Conservation (phyloP, 129 eudicot species). For the Heracleum sosnowskyi region DNA sequence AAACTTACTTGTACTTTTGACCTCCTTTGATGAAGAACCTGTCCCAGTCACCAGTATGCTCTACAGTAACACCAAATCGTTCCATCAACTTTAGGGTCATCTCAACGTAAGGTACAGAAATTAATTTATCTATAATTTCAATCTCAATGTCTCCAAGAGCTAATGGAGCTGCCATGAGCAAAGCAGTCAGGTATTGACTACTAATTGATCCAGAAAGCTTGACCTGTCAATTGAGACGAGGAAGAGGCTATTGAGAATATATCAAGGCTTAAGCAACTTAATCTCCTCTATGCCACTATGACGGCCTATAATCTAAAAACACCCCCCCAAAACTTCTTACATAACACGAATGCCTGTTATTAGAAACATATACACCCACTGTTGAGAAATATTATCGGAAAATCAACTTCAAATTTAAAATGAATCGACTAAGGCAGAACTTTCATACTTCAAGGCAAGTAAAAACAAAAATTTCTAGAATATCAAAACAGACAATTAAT, state of each 20-base stretch:
- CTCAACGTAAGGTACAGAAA: constrained; percentile 93
- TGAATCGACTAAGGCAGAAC: not conserved
- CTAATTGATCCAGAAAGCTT: constrained; percentile 71
- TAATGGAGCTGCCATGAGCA: constrained; percentile 95
- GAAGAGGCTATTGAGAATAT: not conserved
- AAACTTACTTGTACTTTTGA: constrained; percentile 88
- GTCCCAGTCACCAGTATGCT: constrained; percentile 86
- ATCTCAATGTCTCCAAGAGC: constrained; percentile 89
- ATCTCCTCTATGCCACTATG: not conserved
- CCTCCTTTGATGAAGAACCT: constrained; percentile 69
- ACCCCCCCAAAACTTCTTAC: not conserved
- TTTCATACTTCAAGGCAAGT: not conserved
- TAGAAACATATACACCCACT: not conserved
- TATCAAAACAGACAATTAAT: not conserved
- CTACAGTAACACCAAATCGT: constrained; percentile 79
- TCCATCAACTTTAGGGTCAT: constrained; percentile 96
- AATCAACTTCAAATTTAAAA: not conserved
- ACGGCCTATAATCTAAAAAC: not conserved
- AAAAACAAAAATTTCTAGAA: not conserved
- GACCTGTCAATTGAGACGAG: not conserved
- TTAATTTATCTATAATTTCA: constrained; percentile 82
- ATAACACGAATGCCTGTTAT: constrained; percentile 24
- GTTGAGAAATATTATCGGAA: not conserved
- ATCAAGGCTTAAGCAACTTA: not conserved
- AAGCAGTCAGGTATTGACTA: constrained; percentile 92